These are phyloP conservation scores for Aphanomyces astaci DNA, from an alignment of 352 stramenopile species.

Conservation along the genomic window DNA sequence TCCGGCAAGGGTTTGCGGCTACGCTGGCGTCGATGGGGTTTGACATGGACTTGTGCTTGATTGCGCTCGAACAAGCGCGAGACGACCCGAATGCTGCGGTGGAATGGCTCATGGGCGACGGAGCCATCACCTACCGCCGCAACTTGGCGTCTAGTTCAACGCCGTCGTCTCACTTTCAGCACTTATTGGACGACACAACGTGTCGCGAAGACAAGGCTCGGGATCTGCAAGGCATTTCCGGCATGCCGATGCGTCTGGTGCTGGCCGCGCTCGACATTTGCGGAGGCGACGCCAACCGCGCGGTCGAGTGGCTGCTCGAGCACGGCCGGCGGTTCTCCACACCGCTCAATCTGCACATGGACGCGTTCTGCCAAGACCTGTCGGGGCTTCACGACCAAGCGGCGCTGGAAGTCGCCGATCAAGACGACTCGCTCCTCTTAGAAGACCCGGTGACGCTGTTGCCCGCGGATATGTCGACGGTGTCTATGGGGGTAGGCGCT, in stretches of 20 bases:
- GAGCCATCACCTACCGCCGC: neutral
- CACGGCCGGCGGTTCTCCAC: constrained; percentile 36
- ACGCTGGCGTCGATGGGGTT: constrained; percentile 83
- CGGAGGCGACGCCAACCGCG: constrained; percentile 71
- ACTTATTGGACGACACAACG: constrained; percentile 13
- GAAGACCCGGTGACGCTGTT: too few species aligned
- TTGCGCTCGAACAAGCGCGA: constrained; percentile 62
- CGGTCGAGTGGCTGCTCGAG: constrained; percentile 86
- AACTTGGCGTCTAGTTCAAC: neutral
- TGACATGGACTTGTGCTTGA: constrained; percentile 83
- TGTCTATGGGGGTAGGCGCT: neutral
- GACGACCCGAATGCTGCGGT: constrained; percentile 80
- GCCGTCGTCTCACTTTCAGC: neutral
- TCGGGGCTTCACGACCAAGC: constrained; percentile 45
- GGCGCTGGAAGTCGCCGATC: constrained; percentile 72
- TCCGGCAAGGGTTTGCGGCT: constrained; percentile 67
- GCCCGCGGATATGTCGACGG: constrained; percentile 18
- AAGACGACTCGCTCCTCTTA: constrained; percentile 52
- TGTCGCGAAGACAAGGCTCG: constrained; percentile 47
- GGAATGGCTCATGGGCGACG: constrained; percentile 75
- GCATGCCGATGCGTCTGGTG: constrained; percentile 56
- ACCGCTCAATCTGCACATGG: neutral
- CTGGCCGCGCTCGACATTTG: constrained; percentile 65
- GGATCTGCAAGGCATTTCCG: constrained; percentile 69
- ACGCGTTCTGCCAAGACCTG: constrained; percentile 23